A percentile compares a stretch with the other conserved stretches of the same genome.
These are phyloP conservation scores for Glutinoglossum americanum DNA, from an alignment of 495 filamentous ascomycete species.

Conservation along the genomic window DNA sequence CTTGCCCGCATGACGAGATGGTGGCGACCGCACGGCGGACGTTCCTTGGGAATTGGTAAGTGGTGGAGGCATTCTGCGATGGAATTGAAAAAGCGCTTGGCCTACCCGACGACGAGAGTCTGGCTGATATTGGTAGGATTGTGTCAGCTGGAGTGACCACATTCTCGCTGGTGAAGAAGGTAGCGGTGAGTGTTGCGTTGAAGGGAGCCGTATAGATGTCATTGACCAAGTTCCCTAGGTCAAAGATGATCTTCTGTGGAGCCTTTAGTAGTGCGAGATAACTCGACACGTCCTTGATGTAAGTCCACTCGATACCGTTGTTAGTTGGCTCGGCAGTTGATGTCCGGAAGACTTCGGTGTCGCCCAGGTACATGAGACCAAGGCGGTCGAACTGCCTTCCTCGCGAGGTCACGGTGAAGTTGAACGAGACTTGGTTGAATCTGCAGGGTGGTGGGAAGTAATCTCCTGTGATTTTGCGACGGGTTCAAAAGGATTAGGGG, in stretches of 20 bases:
- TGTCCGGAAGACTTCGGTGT: constrained; percentile 66
- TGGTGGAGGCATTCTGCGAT: constrained; percentile 34
- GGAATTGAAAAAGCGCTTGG: constrained; percentile 56
- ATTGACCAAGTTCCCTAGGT: constrained; percentile 58
- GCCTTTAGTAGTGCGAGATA: constrained; percentile 44
- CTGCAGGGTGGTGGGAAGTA: constrained; percentile 48
- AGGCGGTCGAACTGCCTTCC: constrained; percentile 68
- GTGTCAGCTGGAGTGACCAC: constrained; percentile 31
- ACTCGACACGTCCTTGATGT: constrained; percentile 66
- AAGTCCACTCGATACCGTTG: constrained; percentile 51
- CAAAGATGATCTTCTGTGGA: constrained; percentile 60
- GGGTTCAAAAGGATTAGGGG: constrained; percentile 3
- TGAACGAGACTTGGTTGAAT: constrained; percentile 65
- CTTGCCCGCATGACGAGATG: constrained; percentile 58
- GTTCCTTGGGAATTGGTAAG: constrained; percentile 36
- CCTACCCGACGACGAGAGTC: constrained; percentile 25
- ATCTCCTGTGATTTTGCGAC: constrained; percentile 23
- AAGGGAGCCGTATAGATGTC: constrained; percentile 59
- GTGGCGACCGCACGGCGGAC: constrained; percentile 50
- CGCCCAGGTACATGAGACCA: constrained; percentile 58
- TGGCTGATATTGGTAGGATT: constrained; percentile 59
- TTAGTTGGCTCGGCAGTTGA: constrained; percentile 65
- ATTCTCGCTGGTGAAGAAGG: constrained; percentile 38
- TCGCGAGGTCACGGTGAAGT: constrained; percentile 53
- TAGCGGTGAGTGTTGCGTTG: constrained; percentile 62